phyloP scores from a whole-genome alignment of 2,329 filamentous ascomycete species.

The Clarireedia monteithiana region DNA sequence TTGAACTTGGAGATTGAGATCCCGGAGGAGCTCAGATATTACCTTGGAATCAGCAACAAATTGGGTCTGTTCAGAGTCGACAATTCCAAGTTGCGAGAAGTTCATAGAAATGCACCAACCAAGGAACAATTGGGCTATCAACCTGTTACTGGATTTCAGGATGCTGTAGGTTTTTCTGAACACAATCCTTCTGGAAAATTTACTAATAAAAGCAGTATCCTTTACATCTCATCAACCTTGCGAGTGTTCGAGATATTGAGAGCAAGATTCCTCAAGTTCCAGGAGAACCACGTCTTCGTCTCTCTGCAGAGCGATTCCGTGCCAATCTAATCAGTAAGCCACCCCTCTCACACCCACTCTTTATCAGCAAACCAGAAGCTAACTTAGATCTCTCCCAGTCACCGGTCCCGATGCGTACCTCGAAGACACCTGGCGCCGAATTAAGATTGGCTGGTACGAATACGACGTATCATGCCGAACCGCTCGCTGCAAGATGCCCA shows the following conservation, averaged over 20 bases:
- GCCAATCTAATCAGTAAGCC: slow-evolving; percentile 54
- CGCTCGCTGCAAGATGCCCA: slow-evolving; percentile 63
- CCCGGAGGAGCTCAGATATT: slow-evolving; percentile 53
- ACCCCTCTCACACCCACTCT: background rate
- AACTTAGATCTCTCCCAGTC: slow-evolving; percentile 26
- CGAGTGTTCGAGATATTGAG: slow-evolving; percentile 55
- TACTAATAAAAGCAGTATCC: slow-evolving; percentile 49
- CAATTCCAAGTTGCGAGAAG: slow-evolving; percentile 46
- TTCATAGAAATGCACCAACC: slow-evolving; percentile 52
- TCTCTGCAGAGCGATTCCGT: slow-evolving; percentile 59
- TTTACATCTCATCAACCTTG: slow-evolving; percentile 58
- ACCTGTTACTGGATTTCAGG: slow-evolving; percentile 59
- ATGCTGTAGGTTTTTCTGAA: slow-evolving; percentile 45
- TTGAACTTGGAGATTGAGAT: slow-evolving; percentile 52
- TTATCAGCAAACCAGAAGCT: background rate
- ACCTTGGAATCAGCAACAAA: slow-evolving; percentile 58
- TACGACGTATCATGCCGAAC: slow-evolving; percentile 58
- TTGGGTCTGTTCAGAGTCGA: slow-evolving; percentile 64
- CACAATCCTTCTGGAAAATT: background rate
- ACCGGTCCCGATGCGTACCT: slow-evolving; percentile 56
- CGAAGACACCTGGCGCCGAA: slow-evolving; percentile 62
- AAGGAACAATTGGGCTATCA: slow-evolving; percentile 54
- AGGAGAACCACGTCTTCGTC: slow-evolving; percentile 41
- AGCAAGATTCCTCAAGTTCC: slow-evolving; percentile 40
- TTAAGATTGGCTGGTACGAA: slow-evolving; percentile 44